Evolutionary conservation across 2,329 filamentous ascomycete species (phyloP).

Genomic region (Cryphonectria naterciae): DNA sequence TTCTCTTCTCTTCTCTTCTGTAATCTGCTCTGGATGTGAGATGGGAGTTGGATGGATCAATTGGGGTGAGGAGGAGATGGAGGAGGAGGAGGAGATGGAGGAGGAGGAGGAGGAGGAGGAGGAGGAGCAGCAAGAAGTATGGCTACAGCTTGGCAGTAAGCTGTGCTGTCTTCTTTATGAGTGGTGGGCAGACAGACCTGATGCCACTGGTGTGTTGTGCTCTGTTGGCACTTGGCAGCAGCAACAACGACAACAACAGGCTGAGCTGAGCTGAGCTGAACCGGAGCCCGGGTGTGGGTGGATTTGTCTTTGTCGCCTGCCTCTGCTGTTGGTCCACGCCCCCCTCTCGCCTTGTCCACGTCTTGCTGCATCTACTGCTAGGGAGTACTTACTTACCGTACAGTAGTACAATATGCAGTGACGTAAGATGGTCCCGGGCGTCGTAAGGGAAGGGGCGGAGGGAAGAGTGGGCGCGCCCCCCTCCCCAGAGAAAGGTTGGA

Average conservation of each 20-base stretch:
- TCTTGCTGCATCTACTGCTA: neutral
- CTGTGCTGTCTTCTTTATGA: neutral
- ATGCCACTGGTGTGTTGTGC: neutral
- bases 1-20: neutral
- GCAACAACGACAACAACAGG: neutral
- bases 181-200: neutral
- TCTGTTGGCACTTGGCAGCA: neutral
- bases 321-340: slow-evolving; percentile 3
- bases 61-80: neutral
- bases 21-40: neutral
- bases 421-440: neutral
- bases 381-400: neutral
- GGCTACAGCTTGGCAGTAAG: neutral
- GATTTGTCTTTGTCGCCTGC: neutral
- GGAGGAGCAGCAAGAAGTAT: neutral
- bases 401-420: neutral
- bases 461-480: neutral
- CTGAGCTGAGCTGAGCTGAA: slow-evolving; percentile 4
- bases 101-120: neutral
- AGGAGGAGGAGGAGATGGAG: neutral
- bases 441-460: neutral
- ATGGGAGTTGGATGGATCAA: neutral
- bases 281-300: neutral
- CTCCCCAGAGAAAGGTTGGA: neutral
- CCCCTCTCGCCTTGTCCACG: neutral